Base-by-base conservation (phyloP, 805 yeast species). In the Metschnikowia gelsemii region DNA sequence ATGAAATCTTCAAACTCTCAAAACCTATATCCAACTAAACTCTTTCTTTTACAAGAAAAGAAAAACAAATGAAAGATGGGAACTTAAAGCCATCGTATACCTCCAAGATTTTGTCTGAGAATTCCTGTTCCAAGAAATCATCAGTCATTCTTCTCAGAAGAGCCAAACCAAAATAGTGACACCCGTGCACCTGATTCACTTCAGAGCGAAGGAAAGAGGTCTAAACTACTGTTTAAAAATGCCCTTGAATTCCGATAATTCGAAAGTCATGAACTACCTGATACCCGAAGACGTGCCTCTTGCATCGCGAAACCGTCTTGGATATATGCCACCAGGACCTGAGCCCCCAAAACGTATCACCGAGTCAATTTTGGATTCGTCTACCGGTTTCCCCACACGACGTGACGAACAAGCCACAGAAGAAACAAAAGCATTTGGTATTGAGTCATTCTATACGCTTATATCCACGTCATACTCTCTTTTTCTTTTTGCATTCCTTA, bases 401-500 rank as follows among this genome's bases (percentile, higher is more conserved):
- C 27, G 5, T 5, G 13, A 22, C 27, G 33, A 18, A 17, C 3
- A 29, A 16, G 18, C 28, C 9, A 13, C 8, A 28, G 11, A 5
- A 18, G 7, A 7, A 4, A 5, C 18, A 16, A 28, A 28, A 20
- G 14, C 21, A 22, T 32, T 29, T 7, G 30, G 28, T 14, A 2
- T 46, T 8, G 42, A 43, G 20, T 33, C 40, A 17, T 25, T 44
- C 3, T 21, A 19, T 22, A 23, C 45, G 13, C 36, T 45, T 8
- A 9, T 47, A n/a, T 39, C 42, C 9, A 45, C 51, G 2, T 26
- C 49, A 17, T 47, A 45, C 32, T 35, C 45, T 5, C 40, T 45
- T 8, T 26, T 47, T 5, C 12, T 47, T 12, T 14, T 47, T 2
- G 43, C 45, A 2, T 42, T 47, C 28, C 40, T 47, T 32, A 44